Evolutionary conservation across 768 basidiomycete genomes (phyloP).

Genomic region (Naganishia onofrii): DNA sequence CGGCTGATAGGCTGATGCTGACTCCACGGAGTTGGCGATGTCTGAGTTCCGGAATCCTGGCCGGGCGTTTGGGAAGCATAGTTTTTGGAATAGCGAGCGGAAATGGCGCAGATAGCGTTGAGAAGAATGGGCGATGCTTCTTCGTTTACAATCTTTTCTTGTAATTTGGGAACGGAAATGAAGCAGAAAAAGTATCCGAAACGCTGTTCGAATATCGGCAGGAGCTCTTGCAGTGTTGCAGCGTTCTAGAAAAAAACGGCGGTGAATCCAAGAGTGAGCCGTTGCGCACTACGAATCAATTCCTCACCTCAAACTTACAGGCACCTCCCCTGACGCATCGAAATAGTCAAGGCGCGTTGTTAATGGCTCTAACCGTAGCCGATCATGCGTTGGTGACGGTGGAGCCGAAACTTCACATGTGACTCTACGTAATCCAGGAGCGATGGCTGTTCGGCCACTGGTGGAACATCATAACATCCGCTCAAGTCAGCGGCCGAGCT

Average conservation of each 20-base stretch:
- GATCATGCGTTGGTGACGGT: slow-evolving; percentile 24
- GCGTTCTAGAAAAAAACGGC: slow-evolving; percentile 9
- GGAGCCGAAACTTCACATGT: slow-evolving; percentile 32
- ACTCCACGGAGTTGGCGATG: not conserved
- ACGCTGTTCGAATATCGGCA: slow-evolving; percentile 32
- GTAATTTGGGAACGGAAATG: slow-evolving; percentile 13
- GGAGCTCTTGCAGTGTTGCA: slow-evolving; percentile 18
- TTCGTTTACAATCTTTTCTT: not conserved
- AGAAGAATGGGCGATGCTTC: slow-evolving; percentile 27
- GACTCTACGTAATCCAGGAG: slow-evolving; percentile 32
- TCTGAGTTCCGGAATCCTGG: not conserved
- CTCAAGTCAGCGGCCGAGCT: not conserved
- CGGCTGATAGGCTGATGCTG: not conserved
- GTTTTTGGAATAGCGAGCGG: slow-evolving; percentile 30
- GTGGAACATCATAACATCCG: not conserved
- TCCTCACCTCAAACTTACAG: slow-evolving; percentile 4
- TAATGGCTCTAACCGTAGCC: not conserved
- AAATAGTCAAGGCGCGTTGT: not conserved
- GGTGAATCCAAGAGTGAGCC: too few species aligned
- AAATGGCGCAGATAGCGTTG: slow-evolving; percentile 31
- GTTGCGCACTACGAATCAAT: too few species aligned
- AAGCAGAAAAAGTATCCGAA: slow-evolving; percentile 35
- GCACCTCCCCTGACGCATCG: slow-evolving; percentile 11
- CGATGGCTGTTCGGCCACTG: slow-evolving; percentile 34
- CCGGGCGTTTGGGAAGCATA: slow-evolving; percentile 10